These are phyloP conservation scores for Populus hybrid DNA, from an alignment of 441 rosid species.

Conservation along the genomic window DNA sequence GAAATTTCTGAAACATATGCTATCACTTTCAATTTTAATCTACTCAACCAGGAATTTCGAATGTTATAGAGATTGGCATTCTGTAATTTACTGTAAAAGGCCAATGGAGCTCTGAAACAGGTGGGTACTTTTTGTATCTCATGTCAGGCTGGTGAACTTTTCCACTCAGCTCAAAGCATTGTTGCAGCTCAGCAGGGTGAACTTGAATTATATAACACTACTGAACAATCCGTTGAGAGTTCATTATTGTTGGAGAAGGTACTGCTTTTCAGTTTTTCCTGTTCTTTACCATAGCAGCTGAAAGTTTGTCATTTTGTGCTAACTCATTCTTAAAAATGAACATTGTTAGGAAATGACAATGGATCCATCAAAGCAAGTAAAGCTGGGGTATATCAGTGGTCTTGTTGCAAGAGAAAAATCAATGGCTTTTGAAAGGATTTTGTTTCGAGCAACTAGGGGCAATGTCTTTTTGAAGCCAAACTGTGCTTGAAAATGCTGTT, in stretches of 20 bases:
- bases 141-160: slow-evolving; percentile 79
- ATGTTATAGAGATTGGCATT: slow-evolving; percentile 1
- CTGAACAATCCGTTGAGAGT: slow-evolving; percentile 64
- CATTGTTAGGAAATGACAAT: slow-evolving; percentile 54
- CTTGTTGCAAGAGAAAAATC: slow-evolving; percentile 83
- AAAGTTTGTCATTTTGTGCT: slow-evolving; percentile 12
- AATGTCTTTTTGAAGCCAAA: slow-evolving; percentile 77
- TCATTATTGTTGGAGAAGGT: slow-evolving; percentile 74
- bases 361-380: slow-evolving; percentile 83
- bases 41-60: slow-evolving; percentile 3
- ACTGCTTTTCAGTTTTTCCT: not conserved
- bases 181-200: slow-evolving; percentile 68
- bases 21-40: not conserved
- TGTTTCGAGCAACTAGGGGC: slow-evolving; percentile 96
- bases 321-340: slow-evolving; percentile 7
- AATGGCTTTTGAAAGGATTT: slow-evolving; percentile 81
- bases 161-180: slow-evolving; percentile 54
- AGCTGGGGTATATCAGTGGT: slow-evolving; percentile 79
- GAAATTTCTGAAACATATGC: not conserved
- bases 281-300: not conserved
- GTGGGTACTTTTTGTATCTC: slow-evolving; percentile 6
- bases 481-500: slow-evolving; percentile 61
- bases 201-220: slow-evolving; percentile 38
- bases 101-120: slow-evolving; percentile 1
- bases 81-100: not conserved